phyloP scores from a whole-genome alignment of 1,284 basidiomycete species.

The Rhodotorula sp. region DNA sequence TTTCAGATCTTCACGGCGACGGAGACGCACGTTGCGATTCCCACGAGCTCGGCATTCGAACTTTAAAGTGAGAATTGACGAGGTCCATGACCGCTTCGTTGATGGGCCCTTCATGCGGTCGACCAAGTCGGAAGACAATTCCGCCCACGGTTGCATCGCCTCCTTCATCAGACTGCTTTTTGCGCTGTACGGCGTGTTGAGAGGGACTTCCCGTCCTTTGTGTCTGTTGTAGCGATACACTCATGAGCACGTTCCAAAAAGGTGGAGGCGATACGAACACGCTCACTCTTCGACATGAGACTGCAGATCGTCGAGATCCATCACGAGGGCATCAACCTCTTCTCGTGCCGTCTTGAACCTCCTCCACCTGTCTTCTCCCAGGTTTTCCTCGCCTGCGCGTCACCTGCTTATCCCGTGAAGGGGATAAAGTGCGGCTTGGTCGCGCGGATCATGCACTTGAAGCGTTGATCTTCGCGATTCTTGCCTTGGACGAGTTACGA shows the following conservation, averaged over 20 bases:
- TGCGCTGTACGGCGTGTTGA: constrained; percentile 63
- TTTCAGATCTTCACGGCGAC: constrained; percentile 43
- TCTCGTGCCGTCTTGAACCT: no score
- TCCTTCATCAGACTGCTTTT: constrained; percentile 56
- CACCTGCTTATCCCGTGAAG: constrained; percentile 5
- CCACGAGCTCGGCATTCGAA: background rate
- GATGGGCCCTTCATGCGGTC: constrained; percentile 45
- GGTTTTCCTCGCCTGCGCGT: background rate
- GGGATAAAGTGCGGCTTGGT: constrained; percentile 23
- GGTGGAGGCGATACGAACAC: constrained; percentile 41
- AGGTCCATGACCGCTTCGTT: background rate
- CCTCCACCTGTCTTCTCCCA: background rate
- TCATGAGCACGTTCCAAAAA: no score
- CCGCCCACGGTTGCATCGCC: constrained; percentile 56
- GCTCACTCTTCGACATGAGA: constrained; percentile 55
- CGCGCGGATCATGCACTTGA: constrained; percentile 12
- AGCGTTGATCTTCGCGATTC: constrained; percentile 21
- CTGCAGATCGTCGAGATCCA: constrained; percentile 51
- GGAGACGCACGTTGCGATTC: constrained; percentile 42
- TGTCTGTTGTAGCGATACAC: constrained; percentile 52
- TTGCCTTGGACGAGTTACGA: constrained; percentile 53
- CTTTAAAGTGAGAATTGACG: background rate
- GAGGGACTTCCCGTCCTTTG: constrained; percentile 65
- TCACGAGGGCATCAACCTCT: background rate
- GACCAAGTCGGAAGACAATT: constrained; percentile 57